A percentile compares a stretch with the other conserved stretches of the same genome.
Conservation (phyloP, 768 basidiomycete genomes). For the Termitomyces bulborhizus region DNA sequence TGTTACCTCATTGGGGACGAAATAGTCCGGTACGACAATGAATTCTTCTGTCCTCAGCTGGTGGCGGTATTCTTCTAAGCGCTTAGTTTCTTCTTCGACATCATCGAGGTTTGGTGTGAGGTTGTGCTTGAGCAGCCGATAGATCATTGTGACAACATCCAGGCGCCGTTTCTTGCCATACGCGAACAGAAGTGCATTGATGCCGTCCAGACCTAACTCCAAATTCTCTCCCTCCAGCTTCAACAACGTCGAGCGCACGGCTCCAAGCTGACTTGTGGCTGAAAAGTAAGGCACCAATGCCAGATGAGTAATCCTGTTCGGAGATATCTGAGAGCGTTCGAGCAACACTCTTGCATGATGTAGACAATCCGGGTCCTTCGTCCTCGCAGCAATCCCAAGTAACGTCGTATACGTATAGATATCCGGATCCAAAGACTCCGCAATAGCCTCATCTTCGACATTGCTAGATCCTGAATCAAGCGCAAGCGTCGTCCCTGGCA, state of each 20-base stretch:
- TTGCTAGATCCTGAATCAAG: constrained; percentile 12
- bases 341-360: constrained; percentile 51
- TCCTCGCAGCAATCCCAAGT: constrained; percentile 55
- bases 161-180: constrained; percentile 47
- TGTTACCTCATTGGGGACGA: constrained; percentile 59
- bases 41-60: constrained; percentile 38
- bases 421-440: constrained; percentile 41
- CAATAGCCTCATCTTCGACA: constrained; percentile 7
- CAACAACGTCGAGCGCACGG: constrained; percentile 48
- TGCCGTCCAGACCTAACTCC: constrained; percentile 54
- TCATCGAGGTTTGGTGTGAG: constrained; percentile 27
- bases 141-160: constrained; percentile 55
- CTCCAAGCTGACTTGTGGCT: constrained; percentile 36
- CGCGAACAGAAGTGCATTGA: constrained; percentile 70
- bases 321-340: constrained; percentile 42
- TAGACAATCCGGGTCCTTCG: constrained; percentile 35
- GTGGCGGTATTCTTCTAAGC: constrained; percentile 23
- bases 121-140: constrained; percentile 57
- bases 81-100: constrained; percentile 22
- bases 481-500: constrained; percentile 32
- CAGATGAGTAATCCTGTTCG: constrained; percentile 60
- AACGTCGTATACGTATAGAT: constrained; percentile 67
- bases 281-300: constrained; percentile 53
- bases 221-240: constrained; percentile 46
- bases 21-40: constrained; percentile 33